phyloP scores from a whole-genome alignment of 768 basidiomycete species.

The Hypholoma fasciculare region DNA sequence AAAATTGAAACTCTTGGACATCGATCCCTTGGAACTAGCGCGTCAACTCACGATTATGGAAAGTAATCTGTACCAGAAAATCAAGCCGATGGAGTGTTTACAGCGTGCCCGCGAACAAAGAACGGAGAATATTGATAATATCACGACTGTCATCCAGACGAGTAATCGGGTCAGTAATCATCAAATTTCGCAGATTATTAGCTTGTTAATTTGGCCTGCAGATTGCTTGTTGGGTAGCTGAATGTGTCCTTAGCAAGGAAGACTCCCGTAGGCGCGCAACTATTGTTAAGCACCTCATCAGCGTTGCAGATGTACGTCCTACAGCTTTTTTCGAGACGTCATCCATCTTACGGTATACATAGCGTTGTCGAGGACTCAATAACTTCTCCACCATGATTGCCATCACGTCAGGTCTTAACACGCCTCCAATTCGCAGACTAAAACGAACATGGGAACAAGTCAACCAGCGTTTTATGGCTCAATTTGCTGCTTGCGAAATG shows the following conservation, averaged over 20 bases:
- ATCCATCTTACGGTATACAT: constrained; percentile 2
- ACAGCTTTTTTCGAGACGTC: not conserved
- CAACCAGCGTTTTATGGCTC: constrained; percentile 67
- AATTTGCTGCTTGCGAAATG: constrained; percentile 80
- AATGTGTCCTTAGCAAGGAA: constrained; percentile 76
- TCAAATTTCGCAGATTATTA: not conserved
- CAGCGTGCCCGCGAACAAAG: constrained; percentile 79
- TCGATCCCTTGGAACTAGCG: constrained; percentile 88
- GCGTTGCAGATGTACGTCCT: constrained; percentile 79
- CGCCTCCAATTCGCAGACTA: constrained; percentile 88
- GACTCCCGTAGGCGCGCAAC: constrained; percentile 82
- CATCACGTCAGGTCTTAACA: constrained; percentile 91
- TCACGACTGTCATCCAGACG: constrained; percentile 83
- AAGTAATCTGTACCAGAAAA: constrained; percentile 81
- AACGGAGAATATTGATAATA: constrained; percentile 76
- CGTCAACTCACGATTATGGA: constrained; percentile 94
- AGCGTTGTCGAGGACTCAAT: constrained; percentile 88
- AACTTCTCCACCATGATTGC: constrained; percentile 99
- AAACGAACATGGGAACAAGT: constrained; percentile 95
- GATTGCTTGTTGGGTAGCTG: constrained; percentile 94
- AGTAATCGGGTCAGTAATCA: constrained; percentile 69
- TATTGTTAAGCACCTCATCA: constrained; percentile 88
- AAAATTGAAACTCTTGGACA: constrained; percentile 80
- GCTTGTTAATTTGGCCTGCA: constrained; percentile 25
- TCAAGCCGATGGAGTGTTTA: constrained; percentile 88